A percentile compares a stretch with the other conserved stretches of the same genome.
Conservation (phyloP, 2,329 filamentous ascomycete species). For the Oidium heveae region DNA sequence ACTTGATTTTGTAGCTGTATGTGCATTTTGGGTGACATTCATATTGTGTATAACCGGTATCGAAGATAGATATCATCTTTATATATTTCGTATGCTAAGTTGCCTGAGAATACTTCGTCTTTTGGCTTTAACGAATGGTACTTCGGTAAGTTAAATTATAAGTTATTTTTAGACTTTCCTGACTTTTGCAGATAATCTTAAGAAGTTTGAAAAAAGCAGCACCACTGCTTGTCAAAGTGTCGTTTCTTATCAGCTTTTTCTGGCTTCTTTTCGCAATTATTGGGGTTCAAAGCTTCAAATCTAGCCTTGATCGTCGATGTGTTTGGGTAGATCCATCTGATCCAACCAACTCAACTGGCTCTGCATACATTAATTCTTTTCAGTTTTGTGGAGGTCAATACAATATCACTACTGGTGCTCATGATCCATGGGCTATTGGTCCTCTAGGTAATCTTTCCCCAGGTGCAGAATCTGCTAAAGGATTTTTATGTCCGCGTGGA, state of each 20-base stretch:
- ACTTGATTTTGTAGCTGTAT: constrained; percentile 76
- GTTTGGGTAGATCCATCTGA: constrained; percentile 46
- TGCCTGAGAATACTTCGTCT: constrained; percentile 79
- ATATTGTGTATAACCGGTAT: constrained; percentile 41
- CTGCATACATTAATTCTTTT: constrained; percentile 35
- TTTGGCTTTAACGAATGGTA: constrained; percentile 79
- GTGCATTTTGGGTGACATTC: constrained; percentile 90
- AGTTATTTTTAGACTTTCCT: background rate
- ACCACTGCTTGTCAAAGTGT: constrained; percentile 73
- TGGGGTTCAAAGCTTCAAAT: constrained; percentile 88
- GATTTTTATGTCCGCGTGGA: constrained; percentile 63
- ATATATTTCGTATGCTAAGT: constrained; percentile 88
- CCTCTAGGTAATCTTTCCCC: constrained; percentile 19
- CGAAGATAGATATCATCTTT: constrained; percentile 47
- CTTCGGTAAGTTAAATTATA: constrained; percentile 38
- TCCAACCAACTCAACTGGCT: constrained; percentile 21
- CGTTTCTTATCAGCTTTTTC: constrained; percentile 87
- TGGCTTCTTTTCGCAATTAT: constrained; percentile 95
- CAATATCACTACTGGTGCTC: constrained; percentile 27
- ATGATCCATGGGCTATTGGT: constrained; percentile 41
- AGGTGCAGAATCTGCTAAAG: constrained; percentile 38
- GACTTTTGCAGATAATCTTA: constrained; percentile 45
- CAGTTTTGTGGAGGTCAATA: constrained; percentile 77
- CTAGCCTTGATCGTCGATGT: constrained; percentile 51
- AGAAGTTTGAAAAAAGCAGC: constrained; percentile 89